phyloP scores from a whole-genome alignment of 257 asterid species.

The Salvia rosmarinus region DNA sequence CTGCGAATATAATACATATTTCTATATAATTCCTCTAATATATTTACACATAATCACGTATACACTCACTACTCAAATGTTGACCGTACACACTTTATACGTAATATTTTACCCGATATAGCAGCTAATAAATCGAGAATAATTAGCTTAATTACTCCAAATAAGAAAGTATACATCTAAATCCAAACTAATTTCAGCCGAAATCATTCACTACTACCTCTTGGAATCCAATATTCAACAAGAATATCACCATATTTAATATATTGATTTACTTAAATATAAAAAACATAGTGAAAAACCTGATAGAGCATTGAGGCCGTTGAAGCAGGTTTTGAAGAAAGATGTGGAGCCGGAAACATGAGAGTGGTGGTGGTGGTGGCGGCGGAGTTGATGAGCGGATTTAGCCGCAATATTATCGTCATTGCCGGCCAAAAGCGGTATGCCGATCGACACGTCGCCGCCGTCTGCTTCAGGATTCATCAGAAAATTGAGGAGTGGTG shows the following conservation, averaged over 20 bases:
- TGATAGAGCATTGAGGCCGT: conserved; percentile 79
- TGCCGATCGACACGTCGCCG: conserved; percentile 10
- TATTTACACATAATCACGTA: no score
- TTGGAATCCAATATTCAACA: background rate
- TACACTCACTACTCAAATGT: no score
- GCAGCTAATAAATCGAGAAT: background rate
- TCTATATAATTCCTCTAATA: no score
- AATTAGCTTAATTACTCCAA: background rate
- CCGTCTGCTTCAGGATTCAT: conserved; percentile 39
- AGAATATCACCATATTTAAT: background rate
- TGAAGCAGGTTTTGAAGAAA: conserved; percentile 85
- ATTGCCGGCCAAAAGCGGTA: conserved; percentile 39
- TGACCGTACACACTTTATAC: background rate
- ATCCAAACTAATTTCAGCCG: background rate
- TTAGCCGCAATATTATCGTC: background rate
- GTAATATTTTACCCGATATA: background rate
- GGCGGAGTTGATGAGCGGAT: conserved; percentile 10
- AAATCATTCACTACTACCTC: background rate
- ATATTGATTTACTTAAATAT: background rate
- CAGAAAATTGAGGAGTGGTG: background rate
- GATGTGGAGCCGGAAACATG: conserved; percentile 55
- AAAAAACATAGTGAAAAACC: conserved; percentile 28
- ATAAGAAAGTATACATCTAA: background rate
- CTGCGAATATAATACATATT: no score
- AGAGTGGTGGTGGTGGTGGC: no score